These are phyloP conservation scores for Bigelowiella natans DNA, from an alignment of 78 protist species.

Conservation along the genomic window DNA sequence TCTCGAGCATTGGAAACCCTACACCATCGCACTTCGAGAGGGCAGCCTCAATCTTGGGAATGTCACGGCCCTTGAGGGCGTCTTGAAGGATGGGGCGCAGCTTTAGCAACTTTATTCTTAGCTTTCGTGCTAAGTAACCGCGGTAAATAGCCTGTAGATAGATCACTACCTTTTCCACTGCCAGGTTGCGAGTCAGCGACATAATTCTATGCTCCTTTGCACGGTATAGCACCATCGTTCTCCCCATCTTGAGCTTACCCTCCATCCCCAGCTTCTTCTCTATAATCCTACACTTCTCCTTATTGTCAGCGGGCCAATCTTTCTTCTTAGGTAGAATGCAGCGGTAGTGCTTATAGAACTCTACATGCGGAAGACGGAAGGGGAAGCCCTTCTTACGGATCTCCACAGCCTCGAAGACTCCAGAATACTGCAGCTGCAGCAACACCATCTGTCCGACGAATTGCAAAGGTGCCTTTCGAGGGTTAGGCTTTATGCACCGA, in stretches of 20 bases:
- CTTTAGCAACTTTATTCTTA: background rate
- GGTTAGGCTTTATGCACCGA: conserved; percentile 18
- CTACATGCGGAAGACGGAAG: background rate
- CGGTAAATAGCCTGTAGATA: background rate
- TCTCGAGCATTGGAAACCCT: background rate
- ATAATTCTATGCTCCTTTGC: conserved; percentile 6
- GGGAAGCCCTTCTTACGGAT: conserved; percentile 52
- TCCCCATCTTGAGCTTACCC: background rate
- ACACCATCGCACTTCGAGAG: background rate
- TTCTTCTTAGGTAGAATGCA: background rate
- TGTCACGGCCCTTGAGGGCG: background rate
- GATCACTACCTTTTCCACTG: background rate
- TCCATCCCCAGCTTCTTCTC: background rate
- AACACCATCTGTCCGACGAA: background rate
- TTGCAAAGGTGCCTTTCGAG: background rate
- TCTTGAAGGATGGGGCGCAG: background rate
- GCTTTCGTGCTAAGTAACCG: background rate
- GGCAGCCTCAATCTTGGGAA: background rate
- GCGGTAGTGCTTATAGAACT: background rate
- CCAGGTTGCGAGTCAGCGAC: conserved; percentile 2
- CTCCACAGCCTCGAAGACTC: conserved; percentile 80
- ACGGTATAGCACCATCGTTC: conserved; percentile 6
- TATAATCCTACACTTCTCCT: background rate
- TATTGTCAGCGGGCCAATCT: background rate
- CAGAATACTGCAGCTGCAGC: conserved; percentile 76